phyloP scores from a whole-genome alignment of 768 basidiomycete species.

The Russula brevipes region DNA sequence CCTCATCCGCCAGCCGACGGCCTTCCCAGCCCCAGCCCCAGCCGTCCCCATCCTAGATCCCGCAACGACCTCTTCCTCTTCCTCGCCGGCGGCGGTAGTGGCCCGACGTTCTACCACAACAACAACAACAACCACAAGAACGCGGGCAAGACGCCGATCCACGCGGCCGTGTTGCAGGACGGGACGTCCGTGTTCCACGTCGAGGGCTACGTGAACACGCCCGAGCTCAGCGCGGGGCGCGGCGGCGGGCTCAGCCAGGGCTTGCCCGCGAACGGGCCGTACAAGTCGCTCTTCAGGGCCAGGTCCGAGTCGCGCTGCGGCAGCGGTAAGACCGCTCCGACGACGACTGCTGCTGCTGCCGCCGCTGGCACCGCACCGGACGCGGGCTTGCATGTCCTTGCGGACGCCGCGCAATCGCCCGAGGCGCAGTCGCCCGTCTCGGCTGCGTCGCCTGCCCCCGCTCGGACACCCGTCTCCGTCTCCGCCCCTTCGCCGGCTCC shows the following conservation, averaged over 20 bases:
- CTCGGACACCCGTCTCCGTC: too few species aligned
- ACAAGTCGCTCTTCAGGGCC: constrained; percentile 22
- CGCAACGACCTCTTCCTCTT: too few species aligned
- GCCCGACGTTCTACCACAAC: constrained; percentile 1
- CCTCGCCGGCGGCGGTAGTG: neutral
- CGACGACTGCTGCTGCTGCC: neutral
- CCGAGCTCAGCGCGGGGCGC: constrained; percentile 18
- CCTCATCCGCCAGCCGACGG: constrained; percentile 15
- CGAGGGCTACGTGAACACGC: constrained; percentile 22
- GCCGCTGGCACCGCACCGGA: neutral
- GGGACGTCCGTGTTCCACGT: constrained; percentile 22
- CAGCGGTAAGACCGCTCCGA: neutral
- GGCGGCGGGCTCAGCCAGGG: constrained; percentile 19
- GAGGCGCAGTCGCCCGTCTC: constrained; percentile 15
- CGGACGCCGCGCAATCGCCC: constrained; percentile 18
- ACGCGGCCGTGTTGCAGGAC: constrained; percentile 2
- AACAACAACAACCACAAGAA: neutral
- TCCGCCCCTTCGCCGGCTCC: neutral
- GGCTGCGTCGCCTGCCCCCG: neutral
- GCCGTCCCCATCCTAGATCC: neutral
- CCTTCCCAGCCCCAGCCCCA: constrained; percentile 4
- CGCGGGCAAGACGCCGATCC: neutral
- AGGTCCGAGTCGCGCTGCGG: constrained; percentile 1
- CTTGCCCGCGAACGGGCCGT: constrained; percentile 14
- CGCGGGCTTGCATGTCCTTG: constrained; percentile 15